Evolutionary conservation across 345 rosid species (phyloP).

Genomic region (Ricinus communis): DNA sequence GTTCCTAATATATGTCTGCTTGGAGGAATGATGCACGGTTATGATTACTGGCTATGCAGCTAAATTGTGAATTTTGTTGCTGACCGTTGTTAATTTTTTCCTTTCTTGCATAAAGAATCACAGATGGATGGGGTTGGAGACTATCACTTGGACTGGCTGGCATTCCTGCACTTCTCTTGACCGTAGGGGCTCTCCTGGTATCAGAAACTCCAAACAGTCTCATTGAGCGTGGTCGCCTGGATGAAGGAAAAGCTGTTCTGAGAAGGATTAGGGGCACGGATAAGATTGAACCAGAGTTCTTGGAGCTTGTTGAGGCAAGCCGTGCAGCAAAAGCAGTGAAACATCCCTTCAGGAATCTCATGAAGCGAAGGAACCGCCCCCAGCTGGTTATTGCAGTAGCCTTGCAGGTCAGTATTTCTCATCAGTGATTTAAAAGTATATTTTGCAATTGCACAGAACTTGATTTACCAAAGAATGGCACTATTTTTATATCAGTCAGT

Average conservation of each 20-base stretch:
- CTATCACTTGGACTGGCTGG: slow-evolving; percentile 86
- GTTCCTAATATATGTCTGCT: too few relatives aligned
- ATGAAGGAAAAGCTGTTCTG: slow-evolving; percentile 85
- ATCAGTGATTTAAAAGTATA: too few relatives aligned
- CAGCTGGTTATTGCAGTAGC: slow-evolving; percentile 77
- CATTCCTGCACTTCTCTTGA: slow-evolving; percentile 75
- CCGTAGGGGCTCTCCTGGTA: slow-evolving; percentile 73
- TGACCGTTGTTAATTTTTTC: neutral
- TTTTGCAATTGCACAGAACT: too few relatives aligned
- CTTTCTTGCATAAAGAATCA: slow-evolving; percentile 45
- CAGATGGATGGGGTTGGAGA: slow-evolving; percentile 96
- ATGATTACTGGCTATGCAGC: neutral
- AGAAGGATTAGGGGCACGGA: slow-evolving; percentile 76
- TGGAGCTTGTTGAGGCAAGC: slow-evolving; percentile 89
- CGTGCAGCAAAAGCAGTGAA: slow-evolving; percentile 78
- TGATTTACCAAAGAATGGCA: too few relatives aligned
- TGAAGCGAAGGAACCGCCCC: slow-evolving; percentile 70
- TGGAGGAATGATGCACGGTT: too few relatives aligned
- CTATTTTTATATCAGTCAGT: too few relatives aligned
- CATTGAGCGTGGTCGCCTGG: slow-evolving; percentile 77
- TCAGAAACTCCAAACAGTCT: slow-evolving; percentile 90
- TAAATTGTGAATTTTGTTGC: slow-evolving; percentile 2
- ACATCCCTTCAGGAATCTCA: slow-evolving; percentile 86
- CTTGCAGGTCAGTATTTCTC: slow-evolving; percentile 54
- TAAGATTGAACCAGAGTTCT: slow-evolving; percentile 78